These are phyloP conservation scores for Leptodontidium sp. DNA, from an alignment of 2,329 filamentous ascomycete species.

Conservation along the genomic window DNA sequence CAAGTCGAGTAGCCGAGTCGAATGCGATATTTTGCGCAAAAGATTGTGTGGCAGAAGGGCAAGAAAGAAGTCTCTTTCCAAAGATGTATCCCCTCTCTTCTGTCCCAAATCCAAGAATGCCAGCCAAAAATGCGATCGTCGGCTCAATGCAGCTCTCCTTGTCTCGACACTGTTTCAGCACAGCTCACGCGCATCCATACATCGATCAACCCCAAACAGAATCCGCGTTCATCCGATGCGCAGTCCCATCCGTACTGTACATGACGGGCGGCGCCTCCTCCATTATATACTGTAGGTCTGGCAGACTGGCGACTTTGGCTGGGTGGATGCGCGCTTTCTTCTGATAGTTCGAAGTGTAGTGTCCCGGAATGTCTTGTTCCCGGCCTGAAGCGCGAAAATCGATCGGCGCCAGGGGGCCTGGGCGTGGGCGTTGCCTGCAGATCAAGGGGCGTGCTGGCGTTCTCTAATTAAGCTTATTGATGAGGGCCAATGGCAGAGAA, in stretches of 20 bases:
- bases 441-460: slow-evolving; percentile 7
- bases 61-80: neutral
- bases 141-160: slow-evolving; percentile 21
- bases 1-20: neutral
- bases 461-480: slow-evolving; percentile 11
- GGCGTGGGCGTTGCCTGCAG: neutral
- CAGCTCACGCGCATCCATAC: slow-evolving; percentile 12
- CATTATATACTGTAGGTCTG: slow-evolving; percentile 11
- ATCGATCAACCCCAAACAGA: slow-evolving; percentile 14
- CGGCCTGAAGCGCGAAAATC: slow-evolving; percentile 8
- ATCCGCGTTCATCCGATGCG: neutral
- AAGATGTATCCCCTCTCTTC: neutral
- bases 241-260: neutral
- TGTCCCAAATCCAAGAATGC: slow-evolving; percentile 3
- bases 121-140: slow-evolving; percentile 15
- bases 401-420: slow-evolving; percentile 6
- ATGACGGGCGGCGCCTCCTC: neutral
- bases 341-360: neutral
- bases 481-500: neutral
- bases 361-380: slow-evolving; percentile 1
- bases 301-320: neutral
- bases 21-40: slow-evolving; percentile 3
- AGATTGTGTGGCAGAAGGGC: neutral
- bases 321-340: neutral
- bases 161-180: slow-evolving; percentile 20